A percentile compares a stretch with the other conserved stretches of the same genome.
Evolutionary conservation across 2,329 filamentous ascomycete species (phyloP).

Genomic region (Purpureocillium lavendulum): DNA sequence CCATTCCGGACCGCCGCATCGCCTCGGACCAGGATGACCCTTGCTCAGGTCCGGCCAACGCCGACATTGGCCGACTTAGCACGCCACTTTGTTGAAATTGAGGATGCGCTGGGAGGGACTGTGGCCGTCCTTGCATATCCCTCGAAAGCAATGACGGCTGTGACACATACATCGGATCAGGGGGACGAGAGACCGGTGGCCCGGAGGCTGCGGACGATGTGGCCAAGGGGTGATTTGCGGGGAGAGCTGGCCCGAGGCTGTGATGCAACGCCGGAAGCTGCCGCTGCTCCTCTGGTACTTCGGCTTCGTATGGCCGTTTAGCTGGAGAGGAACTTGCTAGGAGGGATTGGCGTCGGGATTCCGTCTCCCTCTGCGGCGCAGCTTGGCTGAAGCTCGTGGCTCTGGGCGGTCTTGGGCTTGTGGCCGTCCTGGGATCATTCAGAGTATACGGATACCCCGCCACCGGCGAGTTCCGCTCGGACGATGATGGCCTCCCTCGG

Average conservation of each 20-base stretch:
- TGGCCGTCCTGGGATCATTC: conserved; percentile 18
- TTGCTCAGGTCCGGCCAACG: conserved; percentile 13
- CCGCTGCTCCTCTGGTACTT: conserved; percentile 16
- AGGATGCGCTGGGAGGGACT: conserved; percentile 8
- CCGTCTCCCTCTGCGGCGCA: conserved; percentile 12
- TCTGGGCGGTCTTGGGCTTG: conserved; percentile 22
- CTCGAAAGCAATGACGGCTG: conserved; percentile 12
- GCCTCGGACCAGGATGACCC: conserved; percentile 21
- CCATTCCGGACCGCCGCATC: conserved; percentile 19
- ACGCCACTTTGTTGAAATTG: conserved; percentile 15
- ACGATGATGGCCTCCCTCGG: conserved; percentile 13
- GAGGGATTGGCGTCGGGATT: conserved; percentile 12
- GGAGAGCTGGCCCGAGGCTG: conserved; percentile 13
- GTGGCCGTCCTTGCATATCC: conserved; percentile 10
- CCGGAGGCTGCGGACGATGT: conserved; percentile 24
- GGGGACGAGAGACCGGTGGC: conserved; percentile 21
- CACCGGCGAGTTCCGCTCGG: conserved; percentile 23
- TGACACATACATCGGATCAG: conserved; percentile 15
- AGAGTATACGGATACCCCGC: conserved; percentile 21
- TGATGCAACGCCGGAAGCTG: conserved; percentile 17
- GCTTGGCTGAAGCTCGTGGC: conserved; percentile 18
- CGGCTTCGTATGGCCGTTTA: conserved; percentile 23
- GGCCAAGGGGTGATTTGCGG: conserved; percentile 12
- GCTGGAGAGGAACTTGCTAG: conserved; percentile 15
- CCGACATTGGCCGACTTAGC: conserved; percentile 13